A percentile compares a stretch with the other conserved stretches of the same genome.
Evolutionary conservation across 2,329 filamentous ascomycete species (phyloP).

Genomic region (Aspergillus piperis): DNA sequence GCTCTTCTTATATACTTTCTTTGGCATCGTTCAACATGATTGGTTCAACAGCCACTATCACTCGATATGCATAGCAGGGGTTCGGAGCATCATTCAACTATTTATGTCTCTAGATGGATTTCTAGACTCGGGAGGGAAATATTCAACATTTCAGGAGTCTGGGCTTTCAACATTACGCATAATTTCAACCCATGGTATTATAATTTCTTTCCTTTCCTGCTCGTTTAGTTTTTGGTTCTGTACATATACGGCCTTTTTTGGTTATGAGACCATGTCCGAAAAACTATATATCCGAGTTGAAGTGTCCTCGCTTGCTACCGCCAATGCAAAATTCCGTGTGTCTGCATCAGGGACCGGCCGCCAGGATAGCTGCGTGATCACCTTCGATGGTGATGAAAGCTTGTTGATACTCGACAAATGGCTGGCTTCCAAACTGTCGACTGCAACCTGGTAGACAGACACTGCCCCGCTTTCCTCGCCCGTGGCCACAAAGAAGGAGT

Average conservation of each 20-base stretch:
- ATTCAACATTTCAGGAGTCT: slow-evolving; percentile 33
- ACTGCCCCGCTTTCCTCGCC: slow-evolving; percentile 52
- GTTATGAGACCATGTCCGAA: slow-evolving; percentile 32
- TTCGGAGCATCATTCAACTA: slow-evolving; percentile 21
- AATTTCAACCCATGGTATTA: slow-evolving; percentile 7
- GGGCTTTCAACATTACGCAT: slow-evolving; percentile 26
- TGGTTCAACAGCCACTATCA: slow-evolving; percentile 13
- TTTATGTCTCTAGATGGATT: slow-evolving; percentile 15
- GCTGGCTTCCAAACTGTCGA: slow-evolving; percentile 32
- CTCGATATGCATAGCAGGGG: slow-evolving; percentile 22
- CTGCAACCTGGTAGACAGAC: slow-evolving; percentile 43
- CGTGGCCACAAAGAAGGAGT: slow-evolving; percentile 43
- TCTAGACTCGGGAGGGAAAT: slow-evolving; percentile 15
- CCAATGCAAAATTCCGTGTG: slow-evolving; percentile 35
- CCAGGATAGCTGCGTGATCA: slow-evolving; percentile 71
- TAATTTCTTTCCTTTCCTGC: not conserved
- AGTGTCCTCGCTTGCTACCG: slow-evolving; percentile 50
- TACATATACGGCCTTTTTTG: slow-evolving; percentile 21
- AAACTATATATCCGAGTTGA: slow-evolving; percentile 45
- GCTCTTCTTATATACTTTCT: slow-evolving; percentile 8
- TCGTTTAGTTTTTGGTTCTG: slow-evolving; percentile 4
- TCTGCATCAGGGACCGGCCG: slow-evolving; percentile 48
- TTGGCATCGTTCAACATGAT: slow-evolving; percentile 21
- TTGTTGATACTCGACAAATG: slow-evolving; percentile 36
- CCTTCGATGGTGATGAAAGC: slow-evolving; percentile 59